Percentiles rank a stretch among this genome's conserved stretches.
Evolutionary conservation across 163 green algal genomes (phyloP).

Genomic region (Coccomyxa subellipsoidea): DNA sequence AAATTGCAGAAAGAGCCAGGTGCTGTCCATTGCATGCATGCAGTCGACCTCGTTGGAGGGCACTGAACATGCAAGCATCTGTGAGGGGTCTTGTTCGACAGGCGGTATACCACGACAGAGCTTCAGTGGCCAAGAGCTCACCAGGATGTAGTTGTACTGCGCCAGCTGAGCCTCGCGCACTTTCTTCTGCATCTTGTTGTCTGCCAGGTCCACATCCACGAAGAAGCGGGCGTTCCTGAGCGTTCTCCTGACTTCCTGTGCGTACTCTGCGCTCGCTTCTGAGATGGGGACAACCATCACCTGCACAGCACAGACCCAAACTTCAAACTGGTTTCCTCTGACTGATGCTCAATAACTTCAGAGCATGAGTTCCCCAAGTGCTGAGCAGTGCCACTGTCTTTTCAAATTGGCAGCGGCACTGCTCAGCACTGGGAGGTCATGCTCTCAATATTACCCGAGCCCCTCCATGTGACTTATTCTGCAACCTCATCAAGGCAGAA

Average conservation of each 20-base stretch:
- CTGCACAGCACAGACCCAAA: constrained; percentile 23
- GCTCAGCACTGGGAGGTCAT: no score
- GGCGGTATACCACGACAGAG: neutral
- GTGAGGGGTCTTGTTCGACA: neutral
- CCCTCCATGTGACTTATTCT: no score
- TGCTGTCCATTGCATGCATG: neutral
- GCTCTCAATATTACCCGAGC: no score
- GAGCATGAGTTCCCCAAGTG: no score
- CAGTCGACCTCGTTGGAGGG: neutral
- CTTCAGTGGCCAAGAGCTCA: constrained; percentile 8
- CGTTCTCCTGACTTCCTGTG: constrained; percentile 48
- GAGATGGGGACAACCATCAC: constrained; percentile 94
- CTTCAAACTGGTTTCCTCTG: neutral
- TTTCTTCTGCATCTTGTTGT: constrained; percentile 98
- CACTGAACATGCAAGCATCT: neutral
- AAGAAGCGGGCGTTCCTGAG: constrained; percentile 65
- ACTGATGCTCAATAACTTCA: no score
- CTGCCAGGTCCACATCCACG: constrained; percentile 76
- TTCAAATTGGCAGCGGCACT: no score
- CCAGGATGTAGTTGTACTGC: constrained; percentile 99
- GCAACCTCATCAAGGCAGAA: no score
- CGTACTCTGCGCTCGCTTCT: constrained; percentile 60
- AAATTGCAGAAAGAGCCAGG: neutral
- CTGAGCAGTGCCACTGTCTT: no score
- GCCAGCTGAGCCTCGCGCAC: constrained; percentile 94